These are phyloP conservation scores for Huntiella savannae DNA, from an alignment of 2,329 filamentous ascomycete species.

Conservation along the genomic window DNA sequence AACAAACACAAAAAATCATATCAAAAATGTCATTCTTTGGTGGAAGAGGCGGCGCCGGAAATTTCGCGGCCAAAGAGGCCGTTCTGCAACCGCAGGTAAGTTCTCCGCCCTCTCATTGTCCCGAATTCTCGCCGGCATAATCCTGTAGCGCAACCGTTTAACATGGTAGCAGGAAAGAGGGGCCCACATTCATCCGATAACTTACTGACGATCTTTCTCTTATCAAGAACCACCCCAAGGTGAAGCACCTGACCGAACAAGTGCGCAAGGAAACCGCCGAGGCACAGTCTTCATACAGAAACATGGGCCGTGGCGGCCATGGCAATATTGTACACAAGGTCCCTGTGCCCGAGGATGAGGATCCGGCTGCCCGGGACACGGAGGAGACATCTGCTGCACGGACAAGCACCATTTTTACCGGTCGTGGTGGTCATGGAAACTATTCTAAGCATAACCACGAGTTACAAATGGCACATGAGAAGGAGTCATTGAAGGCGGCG, in stretches of 20 bases:
- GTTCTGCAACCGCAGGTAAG: not conserved
- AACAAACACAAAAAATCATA: not conserved
- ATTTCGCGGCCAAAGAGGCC: conserved; percentile 21
- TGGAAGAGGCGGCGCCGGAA: conserved; percentile 46
- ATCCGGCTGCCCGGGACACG: not conserved
- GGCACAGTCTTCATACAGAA: too few species aligned
- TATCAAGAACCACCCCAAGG: too few species aligned
- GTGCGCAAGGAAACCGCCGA: too few species aligned
- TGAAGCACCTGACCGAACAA: too few species aligned
- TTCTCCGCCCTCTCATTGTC: too few species aligned
- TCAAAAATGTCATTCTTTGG: not conserved
- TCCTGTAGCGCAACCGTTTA: too few species aligned
- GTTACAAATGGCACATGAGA: not conserved
- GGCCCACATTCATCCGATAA: too few species aligned
- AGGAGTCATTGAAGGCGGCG: not conserved
- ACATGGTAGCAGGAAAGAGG: too few species aligned
- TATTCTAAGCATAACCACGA: not conserved
- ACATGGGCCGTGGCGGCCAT: not conserved
- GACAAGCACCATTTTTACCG: not conserved
- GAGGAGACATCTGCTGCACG: not conserved
- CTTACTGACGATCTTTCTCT: too few species aligned
- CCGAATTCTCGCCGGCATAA: too few species aligned
- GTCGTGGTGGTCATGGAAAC: not conserved
- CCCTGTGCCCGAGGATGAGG: not conserved
- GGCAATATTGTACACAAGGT: not conserved